Percentiles rank a stretch among this genome's conserved stretches.
phyloP scores from a whole-genome alignment of 208 protist species.

The Leishmania braziliensis region DNA sequence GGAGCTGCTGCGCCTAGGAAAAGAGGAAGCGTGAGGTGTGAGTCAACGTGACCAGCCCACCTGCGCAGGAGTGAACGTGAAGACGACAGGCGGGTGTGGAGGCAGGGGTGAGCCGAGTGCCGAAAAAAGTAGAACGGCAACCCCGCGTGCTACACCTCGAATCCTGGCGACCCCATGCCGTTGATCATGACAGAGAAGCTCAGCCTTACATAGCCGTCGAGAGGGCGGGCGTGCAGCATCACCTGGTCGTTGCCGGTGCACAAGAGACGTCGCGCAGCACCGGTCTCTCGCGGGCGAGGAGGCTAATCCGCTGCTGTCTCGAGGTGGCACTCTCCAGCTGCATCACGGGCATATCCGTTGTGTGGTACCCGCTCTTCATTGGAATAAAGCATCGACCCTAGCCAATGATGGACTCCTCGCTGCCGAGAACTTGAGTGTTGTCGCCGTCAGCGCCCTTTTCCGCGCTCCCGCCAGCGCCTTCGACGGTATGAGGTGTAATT shows the following conservation, averaged over 20 bases:
- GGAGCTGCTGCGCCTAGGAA: not conserved
- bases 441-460: conserved; percentile 34
- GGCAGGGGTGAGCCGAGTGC: not conserved
- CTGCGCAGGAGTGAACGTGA: not conserved
- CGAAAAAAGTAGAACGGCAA: not conserved
- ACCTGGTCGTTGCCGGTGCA: conserved; percentile 82
- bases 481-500: conserved; percentile 74
- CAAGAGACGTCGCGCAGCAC: conserved; percentile 78
- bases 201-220: conserved; percentile 65
- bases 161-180: conserved; percentile 75
- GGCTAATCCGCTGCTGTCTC: conserved; percentile 61
- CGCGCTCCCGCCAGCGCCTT: conserved; percentile 31
- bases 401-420: conserved; percentile 58
- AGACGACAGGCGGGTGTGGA: not conserved
- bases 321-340: conserved; percentile 71
- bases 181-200: conserved; percentile 78
- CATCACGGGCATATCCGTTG: conserved; percentile 63
- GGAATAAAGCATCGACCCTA: conserved; percentile 87
- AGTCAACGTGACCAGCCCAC: not conserved
- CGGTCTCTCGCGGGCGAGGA: conserved; percentile 57
- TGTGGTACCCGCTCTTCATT: conserved; percentile 65
- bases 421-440: conserved; percentile 45
- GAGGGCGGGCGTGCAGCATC: conserved; percentile 60
- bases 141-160: conserved; percentile 36
- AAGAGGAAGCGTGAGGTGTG: conserved; percentile 7